Conservation (phyloP, 148 eudicot species). For the Fagopyrum tataricum region DNA sequence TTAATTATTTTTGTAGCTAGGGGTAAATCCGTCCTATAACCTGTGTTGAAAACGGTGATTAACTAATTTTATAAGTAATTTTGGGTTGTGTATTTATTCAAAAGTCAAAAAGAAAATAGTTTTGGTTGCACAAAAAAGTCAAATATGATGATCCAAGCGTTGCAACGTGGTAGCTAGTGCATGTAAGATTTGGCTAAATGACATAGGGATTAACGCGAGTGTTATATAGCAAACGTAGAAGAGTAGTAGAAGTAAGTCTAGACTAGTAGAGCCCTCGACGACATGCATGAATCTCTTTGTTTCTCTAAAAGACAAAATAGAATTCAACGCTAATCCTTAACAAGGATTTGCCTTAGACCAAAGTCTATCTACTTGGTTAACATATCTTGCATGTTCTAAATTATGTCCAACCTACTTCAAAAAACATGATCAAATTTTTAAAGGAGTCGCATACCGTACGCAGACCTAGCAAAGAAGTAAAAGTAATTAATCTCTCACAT, state of each 20-base stretch:
- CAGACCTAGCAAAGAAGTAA: too few relatives aligned
- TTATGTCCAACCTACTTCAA: too few relatives aligned
- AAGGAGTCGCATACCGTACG: too few relatives aligned
- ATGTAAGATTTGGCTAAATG: neutral
- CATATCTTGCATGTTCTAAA: neutral
- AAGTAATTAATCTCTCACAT: too few relatives aligned
- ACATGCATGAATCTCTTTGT: neutral
- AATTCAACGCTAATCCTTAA: neutral
- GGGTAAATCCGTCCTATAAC: neutral
- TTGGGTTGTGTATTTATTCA: neutral
- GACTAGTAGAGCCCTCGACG: neutral
- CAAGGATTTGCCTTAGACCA: neutral
- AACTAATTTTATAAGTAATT: neutral
- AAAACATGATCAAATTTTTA: too few relatives aligned
- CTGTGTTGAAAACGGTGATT: neutral
- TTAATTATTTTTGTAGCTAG: neutral
- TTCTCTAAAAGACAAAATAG: neutral
- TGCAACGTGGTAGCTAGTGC: neutral
- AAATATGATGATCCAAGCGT: neutral
- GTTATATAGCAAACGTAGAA: neutral
- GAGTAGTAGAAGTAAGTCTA: neutral
- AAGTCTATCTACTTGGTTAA: neutral
- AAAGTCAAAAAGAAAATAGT: neutral
- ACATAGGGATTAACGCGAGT: neutral
- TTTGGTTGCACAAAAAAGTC: neutral